These are phyloP conservation scores for Penicillium bialowiezense DNA, from an alignment of 495 filamentous ascomycete species.

Conservation along the genomic window DNA sequence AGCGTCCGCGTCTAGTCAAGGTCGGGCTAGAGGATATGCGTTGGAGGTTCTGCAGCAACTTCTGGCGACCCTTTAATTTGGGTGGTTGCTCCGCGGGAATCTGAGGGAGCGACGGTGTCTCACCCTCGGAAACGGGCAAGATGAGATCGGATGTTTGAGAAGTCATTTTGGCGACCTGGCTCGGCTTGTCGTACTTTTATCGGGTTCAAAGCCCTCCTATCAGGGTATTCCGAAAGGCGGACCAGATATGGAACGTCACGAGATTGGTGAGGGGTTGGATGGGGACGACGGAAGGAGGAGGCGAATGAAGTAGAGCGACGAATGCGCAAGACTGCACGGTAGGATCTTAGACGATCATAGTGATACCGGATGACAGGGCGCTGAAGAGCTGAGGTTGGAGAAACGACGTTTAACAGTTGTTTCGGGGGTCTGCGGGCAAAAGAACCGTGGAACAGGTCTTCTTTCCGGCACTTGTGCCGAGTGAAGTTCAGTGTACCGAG, in stretches of 20 bases:
- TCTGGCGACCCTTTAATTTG: slow-evolving; percentile 71
- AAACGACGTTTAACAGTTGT: slow-evolving; percentile 7
- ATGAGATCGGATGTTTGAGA: slow-evolving; percentile 26
- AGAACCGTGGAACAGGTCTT: slow-evolving; percentile 24
- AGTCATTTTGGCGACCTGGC: slow-evolving; percentile 25
- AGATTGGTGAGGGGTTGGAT: not conserved
- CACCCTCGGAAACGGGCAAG: slow-evolving; percentile 23
- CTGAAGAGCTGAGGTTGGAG: slow-evolving; percentile 2
- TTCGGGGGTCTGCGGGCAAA: slow-evolving; percentile 19
- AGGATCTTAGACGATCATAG: slow-evolving; percentile 11
- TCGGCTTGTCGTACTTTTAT: not conserved
- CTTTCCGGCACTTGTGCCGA: slow-evolving; percentile 9
- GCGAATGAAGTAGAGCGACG: not conserved
- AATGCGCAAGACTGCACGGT: slow-evolving; percentile 2
- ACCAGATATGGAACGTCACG: not conserved
- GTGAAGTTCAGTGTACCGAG: slow-evolving; percentile 15
- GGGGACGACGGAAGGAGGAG: not conserved
- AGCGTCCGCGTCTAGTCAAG: slow-evolving; percentile 60
- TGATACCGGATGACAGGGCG: not conserved
- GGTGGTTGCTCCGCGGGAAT: slow-evolving; percentile 49
- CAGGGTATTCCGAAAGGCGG: not conserved
- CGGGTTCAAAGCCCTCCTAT: not conserved
- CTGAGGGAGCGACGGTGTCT: slow-evolving; percentile 31
- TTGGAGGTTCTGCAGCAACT: slow-evolving; percentile 74
- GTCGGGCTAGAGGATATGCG: slow-evolving; percentile 87